Conservation (phyloP, 768 basidiomycete genomes). For the Leccinum uliginosum region DNA sequence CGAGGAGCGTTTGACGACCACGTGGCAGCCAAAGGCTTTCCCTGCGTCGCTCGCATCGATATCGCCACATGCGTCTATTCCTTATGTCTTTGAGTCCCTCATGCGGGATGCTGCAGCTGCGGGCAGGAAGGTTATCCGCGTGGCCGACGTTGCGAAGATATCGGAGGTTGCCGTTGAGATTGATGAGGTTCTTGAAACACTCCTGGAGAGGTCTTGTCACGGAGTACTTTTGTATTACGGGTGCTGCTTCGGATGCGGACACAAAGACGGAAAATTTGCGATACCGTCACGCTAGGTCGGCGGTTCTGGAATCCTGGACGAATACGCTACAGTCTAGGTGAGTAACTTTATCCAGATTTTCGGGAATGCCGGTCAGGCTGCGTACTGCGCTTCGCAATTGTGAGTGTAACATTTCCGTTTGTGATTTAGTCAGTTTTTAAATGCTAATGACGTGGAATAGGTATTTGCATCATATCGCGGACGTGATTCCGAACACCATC, state of each 20-base stretch:
- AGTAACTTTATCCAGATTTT: slow-evolving; percentile 8
- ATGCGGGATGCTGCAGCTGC: slow-evolving; percentile 12
- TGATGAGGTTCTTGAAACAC: slow-evolving; percentile 12
- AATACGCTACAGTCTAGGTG: slow-evolving; percentile 10
- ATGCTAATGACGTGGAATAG: slow-evolving; percentile 10
- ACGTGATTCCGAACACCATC: slow-evolving; percentile 28
- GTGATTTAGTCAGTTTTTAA: background rate
- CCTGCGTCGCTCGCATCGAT: slow-evolving; percentile 14
- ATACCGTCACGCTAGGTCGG: slow-evolving; percentile 11
- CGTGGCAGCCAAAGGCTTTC: slow-evolving; percentile 30
- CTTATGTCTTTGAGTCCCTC: slow-evolving; percentile 16
- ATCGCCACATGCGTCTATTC: slow-evolving; percentile 3
- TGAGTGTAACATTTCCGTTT: too few relatives aligned
- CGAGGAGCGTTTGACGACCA: slow-evolving; percentile 30
- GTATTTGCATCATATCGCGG: slow-evolving; percentile 31
- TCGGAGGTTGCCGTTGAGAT: slow-evolving; percentile 16
- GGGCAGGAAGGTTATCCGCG: slow-evolving; percentile 22
- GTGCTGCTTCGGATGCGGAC: slow-evolving; percentile 19
- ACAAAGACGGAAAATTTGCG: slow-evolving; percentile 15
- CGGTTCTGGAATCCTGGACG: slow-evolving; percentile 21
- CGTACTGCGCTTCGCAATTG: slow-evolving; percentile 19
- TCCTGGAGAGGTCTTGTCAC: slow-evolving; percentile 16
- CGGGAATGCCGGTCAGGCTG: slow-evolving; percentile 25
- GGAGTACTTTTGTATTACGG: slow-evolving; percentile 19
- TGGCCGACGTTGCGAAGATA: slow-evolving; percentile 22